Evolutionary conservation across 2,329 filamentous ascomycete genomes (phyloP), one percentile per base, ranked within the genome.

Genomic region (Lachnellula arida): DNA sequence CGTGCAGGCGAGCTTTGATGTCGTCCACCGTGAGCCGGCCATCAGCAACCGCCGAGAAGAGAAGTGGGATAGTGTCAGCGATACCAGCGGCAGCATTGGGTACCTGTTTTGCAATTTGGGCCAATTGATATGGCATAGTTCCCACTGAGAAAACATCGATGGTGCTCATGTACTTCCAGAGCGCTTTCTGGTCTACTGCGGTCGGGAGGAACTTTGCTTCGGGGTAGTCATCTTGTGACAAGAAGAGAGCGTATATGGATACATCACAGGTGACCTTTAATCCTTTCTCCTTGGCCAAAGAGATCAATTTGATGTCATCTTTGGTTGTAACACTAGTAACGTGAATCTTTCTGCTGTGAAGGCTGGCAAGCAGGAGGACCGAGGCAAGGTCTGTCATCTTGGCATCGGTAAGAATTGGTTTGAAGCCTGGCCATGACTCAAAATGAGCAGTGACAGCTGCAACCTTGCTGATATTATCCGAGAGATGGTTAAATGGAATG

Each of bases 381-480:
- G 88, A 91, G n/a, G 88, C 88, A 57, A 92, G 79, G 67, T 92
- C 88, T 1, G 87, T 90, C 54, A 85, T 83, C 76, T 89, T 90
- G 51, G 88, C 89, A 72, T 92, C 88, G 0, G 89, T 92, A 66
- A 92, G 78, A 65, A 92, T 89, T 49, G 88, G 87, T 76, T 92
- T 92, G 76, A 84, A 85, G 4, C 78, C 76, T 37, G 88, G 88
- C 88, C 88, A 92, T 23, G 84, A 80, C 58, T 86, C 86, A 67
- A 92, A 92, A 75, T 92, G 88, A 58, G 85, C 82, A 52, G 87
- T 89, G 59, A 91, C 87, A 9, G 88, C 84, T 19, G 88, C 87
- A 46, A 91, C 88, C 76, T 90, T 90, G 79, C 84, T 91, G 71
- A 92, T 91, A 71, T 91, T 92, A 64, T 87, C 88, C 57, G 87